Evolutionary conservation across 495 filamentous ascomycete species (phyloP).

Genomic region (Aspergillus nanangensis): DNA sequence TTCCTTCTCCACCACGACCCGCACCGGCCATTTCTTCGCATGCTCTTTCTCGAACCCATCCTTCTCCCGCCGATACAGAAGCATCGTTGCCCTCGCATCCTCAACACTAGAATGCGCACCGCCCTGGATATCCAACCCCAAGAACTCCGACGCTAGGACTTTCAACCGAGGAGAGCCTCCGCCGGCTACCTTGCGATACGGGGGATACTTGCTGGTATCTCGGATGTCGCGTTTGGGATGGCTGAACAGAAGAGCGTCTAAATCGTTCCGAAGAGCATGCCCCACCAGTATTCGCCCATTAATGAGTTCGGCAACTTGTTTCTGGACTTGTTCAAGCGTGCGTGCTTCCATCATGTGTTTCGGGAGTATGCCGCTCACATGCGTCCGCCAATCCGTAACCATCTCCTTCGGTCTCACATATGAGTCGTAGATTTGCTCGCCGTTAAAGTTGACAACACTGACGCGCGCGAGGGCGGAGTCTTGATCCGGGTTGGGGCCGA

Average conservation of each 20-base stretch:
- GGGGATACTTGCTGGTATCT: slow-evolving; percentile 75
- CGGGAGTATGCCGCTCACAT: slow-evolving; percentile 72
- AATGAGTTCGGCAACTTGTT: slow-evolving; percentile 66
- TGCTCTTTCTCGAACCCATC: slow-evolving; percentile 77
- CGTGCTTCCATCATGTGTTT: slow-evolving; percentile 64
- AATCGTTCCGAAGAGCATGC: slow-evolving; percentile 84
- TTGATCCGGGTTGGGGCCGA: slow-evolving; percentile 61
- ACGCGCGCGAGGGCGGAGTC: slow-evolving; percentile 76
- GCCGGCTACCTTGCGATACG: slow-evolving; percentile 67
- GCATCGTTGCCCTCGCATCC: slow-evolving; percentile 87
- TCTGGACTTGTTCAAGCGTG: slow-evolving; percentile 69
- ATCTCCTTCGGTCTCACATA: slow-evolving; percentile 73
- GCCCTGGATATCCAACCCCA: slow-evolving; percentile 79
- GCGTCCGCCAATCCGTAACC: slow-evolving; percentile 86
- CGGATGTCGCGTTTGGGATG: slow-evolving; percentile 75
- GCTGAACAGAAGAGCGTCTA: slow-evolving; percentile 67
- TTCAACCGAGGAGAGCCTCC: slow-evolving; percentile 77
- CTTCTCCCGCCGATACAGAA: slow-evolving; percentile 77
- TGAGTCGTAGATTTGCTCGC: slow-evolving; percentile 83
- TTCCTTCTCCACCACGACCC: slow-evolving; percentile 34
- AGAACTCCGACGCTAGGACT: slow-evolving; percentile 67
- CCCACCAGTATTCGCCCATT: slow-evolving; percentile 74
- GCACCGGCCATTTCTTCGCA: slow-evolving; percentile 55
- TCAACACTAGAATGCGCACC: slow-evolving; percentile 75
- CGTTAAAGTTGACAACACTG: slow-evolving; percentile 88